These are phyloP conservation scores for Nemania sp. DNA, from an alignment of 2,329 filamentous ascomycete species.

Conservation along the genomic window DNA sequence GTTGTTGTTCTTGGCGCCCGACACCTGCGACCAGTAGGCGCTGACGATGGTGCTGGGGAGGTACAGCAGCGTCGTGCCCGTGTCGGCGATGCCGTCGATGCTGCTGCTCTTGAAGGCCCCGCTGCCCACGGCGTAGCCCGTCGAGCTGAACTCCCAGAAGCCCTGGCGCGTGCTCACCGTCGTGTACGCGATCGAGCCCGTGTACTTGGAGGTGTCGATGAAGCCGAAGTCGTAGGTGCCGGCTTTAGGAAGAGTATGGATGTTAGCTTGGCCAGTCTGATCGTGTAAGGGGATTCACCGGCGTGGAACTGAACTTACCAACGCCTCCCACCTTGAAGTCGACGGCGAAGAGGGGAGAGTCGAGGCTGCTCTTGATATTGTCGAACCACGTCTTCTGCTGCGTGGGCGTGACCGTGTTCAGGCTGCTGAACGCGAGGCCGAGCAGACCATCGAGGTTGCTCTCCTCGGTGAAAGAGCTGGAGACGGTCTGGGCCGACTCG, in stretches of 20 bases:
- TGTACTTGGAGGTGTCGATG: slow-evolving; percentile 38
- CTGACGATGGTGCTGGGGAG: slow-evolving; percentile 52
- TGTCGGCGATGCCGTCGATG: slow-evolving; percentile 58
- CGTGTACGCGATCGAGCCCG: slow-evolving; percentile 39
- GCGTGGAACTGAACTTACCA: slow-evolving; percentile 19
- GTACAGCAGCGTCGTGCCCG: slow-evolving; percentile 58
- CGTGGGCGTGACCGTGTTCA: slow-evolving; percentile 32
- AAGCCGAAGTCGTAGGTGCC: slow-evolving; percentile 45
- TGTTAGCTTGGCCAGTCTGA: slow-evolving; percentile 4
- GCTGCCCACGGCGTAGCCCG: slow-evolving; percentile 38
- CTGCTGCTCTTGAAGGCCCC: slow-evolving; percentile 27
- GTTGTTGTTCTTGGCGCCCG: slow-evolving; percentile 46
- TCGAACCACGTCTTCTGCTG: slow-evolving; percentile 36
- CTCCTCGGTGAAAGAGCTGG: slow-evolving; percentile 34
- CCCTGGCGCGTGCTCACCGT: slow-evolving; percentile 36
- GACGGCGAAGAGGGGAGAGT: slow-evolving; percentile 35
- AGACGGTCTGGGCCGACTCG: slow-evolving; percentile 32
- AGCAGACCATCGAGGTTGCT: slow-evolving; percentile 34
- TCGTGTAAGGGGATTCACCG: neutral
- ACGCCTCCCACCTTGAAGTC: slow-evolving; percentile 34
- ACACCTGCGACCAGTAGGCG: slow-evolving; percentile 56
- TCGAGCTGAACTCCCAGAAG: slow-evolving; percentile 42
- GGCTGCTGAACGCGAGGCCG: slow-evolving; percentile 34
- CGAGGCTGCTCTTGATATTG: slow-evolving; percentile 32
- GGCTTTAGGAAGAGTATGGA: slow-evolving; percentile 15